Evolutionary conservation across 164 flowering plant genomes (phyloP), one percentile per base, ranked within the genome.

Genomic region (Buxus sempervirens): DNA sequence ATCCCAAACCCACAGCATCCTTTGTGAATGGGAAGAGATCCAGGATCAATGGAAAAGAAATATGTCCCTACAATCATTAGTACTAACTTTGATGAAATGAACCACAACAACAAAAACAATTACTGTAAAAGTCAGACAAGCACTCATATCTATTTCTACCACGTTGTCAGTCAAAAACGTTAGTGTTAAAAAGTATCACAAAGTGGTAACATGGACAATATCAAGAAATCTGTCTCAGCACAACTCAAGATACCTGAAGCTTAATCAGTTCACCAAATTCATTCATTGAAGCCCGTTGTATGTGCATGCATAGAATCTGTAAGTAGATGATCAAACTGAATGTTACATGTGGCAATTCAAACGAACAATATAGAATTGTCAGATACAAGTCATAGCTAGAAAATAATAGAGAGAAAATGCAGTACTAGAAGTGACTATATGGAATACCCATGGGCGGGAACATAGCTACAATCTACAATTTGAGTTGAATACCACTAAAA

Each of bases 291-390:
- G 85, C 90, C n/a, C 97, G 91, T 70, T 90, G 91, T n/a, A 94
- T 78, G 64, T 94, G 95, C 77, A 94, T 77, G 84, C 97, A 94
- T 4, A 94, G 73, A 79, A 91, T 84, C 98, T 93, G 90, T 41
- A 77, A 64, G 61, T 22, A 73, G 60, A 77, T 23, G 48, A 55
- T 57, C 54, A 80, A 57, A 70, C 66, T 28, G 58, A 58, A 20
- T 38, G 58, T 21, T 32, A 65, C 64, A 54, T 15, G 23, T 69
- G 13, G 63, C 70, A 53, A 56, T 38, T 32, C 7, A 32, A 7
- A 3, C 3, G 7, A 3, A 7, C 38, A 32, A 32, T 32, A 32
- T 7, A 3, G 38, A 32, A 3, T 32, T 32, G 38, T 32, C 38
- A 32, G 38, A 32, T 7, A 32, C 3, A 32, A 32, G 38, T 32